These are phyloP conservation scores for Fusarium sp. DNA, from an alignment of 2,329 filamentous ascomycete species.

Conservation along the genomic window DNA sequence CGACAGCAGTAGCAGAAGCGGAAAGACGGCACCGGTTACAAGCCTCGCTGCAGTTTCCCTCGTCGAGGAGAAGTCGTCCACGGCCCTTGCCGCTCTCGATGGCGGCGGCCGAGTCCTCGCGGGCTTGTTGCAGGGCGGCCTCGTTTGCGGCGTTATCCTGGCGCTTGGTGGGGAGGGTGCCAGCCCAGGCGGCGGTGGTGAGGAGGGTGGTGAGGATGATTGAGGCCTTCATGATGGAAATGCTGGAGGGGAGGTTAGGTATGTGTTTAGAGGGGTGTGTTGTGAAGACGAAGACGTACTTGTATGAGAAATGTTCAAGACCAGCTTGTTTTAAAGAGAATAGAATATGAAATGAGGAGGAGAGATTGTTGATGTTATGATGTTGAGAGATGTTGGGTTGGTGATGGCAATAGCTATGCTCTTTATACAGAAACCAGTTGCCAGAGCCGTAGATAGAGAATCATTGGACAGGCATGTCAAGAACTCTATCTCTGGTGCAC, in stretches of 20 bases:
- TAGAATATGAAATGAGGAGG: accelerated
- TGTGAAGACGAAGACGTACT: accelerated
- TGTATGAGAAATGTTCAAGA: accelerated
- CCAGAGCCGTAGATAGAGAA: accelerated
- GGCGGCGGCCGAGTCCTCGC: background rate
- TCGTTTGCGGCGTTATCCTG: background rate
- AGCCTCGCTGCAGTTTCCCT: background rate
- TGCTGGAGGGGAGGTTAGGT: background rate
- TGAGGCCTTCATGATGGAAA: background rate
- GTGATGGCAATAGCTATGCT: background rate
- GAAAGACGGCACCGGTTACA: accelerated
- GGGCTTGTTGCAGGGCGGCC: background rate
- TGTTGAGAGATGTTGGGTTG: background rate
- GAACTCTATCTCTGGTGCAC: background rate
- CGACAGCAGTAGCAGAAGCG: accelerated
- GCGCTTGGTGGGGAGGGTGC: background rate
- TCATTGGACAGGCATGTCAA: too few species aligned
- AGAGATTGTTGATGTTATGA: too few species aligned
- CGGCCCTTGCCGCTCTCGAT: background rate
- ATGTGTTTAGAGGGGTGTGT: accelerated
- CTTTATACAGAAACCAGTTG: background rate
- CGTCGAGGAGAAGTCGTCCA: background rate
- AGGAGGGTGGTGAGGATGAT: background rate
- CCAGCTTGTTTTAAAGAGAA: background rate
- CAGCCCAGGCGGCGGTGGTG: background rate